phyloP scores from a whole-genome alignment of 2,329 filamentous ascomycete species.

The Fusarium xyrophilum region DNA sequence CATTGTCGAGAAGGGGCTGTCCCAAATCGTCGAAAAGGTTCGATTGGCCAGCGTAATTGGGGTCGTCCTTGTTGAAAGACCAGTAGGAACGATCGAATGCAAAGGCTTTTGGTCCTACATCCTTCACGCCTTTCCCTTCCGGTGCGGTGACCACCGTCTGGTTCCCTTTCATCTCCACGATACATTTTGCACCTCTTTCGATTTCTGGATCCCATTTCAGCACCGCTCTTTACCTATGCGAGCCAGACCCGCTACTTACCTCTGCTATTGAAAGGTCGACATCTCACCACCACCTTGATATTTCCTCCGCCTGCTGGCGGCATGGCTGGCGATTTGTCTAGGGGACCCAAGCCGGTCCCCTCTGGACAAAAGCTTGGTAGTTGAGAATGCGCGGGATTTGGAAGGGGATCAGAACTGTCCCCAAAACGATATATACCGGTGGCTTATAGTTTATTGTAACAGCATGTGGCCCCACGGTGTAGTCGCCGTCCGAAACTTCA shows the following conservation, averaged over 20 bases:
- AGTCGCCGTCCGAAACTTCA: conserved; percentile 32
- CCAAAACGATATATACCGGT: conserved; percentile 1
- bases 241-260: conserved; percentile 59
- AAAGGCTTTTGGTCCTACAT: conserved; percentile 80
- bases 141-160: conserved; percentile 88
- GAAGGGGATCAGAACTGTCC: conserved; percentile 18
- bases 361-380: conserved; percentile 33
- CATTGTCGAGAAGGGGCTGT: conserved; percentile 91
- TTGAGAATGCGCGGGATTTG: conserved; percentile 41
- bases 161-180: conserved; percentile 92
- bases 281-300: conserved; percentile 99
- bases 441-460: conserved; percentile 22
- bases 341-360: conserved; percentile 50
- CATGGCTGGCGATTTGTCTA: conserved; percentile 45
- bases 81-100: conserved; percentile 98
- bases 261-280: conserved; percentile 94
- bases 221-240: neutral
- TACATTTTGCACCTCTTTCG: conserved; percentile 91
- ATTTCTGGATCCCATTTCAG: conserved; percentile 66
- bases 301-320: conserved; percentile 79
- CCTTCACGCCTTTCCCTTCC: conserved; percentile 71
- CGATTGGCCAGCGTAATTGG: conserved; percentile 88
- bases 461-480: conserved; percentile 28
- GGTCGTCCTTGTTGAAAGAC: conserved; percentile 87
- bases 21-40: conserved; percentile 89